A percentile compares a stretch with the other conserved stretches of the same genome.
Evolutionary conservation across 1,284 basidiomycete species (phyloP).

Genomic region (Malassezia slooffiae): DNA sequence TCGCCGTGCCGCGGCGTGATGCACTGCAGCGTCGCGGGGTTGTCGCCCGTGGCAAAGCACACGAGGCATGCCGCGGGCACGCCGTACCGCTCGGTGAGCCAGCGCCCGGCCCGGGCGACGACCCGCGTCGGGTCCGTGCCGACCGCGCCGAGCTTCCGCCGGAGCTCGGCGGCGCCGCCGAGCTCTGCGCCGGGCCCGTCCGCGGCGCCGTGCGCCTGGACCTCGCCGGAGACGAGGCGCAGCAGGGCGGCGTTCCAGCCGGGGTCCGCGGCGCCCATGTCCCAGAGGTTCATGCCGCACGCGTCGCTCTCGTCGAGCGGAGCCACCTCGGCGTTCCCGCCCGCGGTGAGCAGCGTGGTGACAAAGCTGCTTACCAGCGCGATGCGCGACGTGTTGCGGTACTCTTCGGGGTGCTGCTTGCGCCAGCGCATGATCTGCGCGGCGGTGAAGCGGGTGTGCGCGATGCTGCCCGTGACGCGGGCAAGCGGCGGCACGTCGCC

Average conservation of each 20-base stretch:
- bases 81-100: slow-evolving; percentile 67
- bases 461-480: slow-evolving; percentile 62
- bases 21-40: slow-evolving; percentile 73
- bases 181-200: slow-evolving; percentile 21
- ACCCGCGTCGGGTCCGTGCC: slow-evolving; percentile 64
- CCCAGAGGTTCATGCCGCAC: slow-evolving; percentile 74
- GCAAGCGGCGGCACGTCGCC: slow-evolving; percentile 21
- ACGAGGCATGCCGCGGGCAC: slow-evolving; percentile 67
- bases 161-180: slow-evolving; percentile 55
- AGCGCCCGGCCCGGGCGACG: slow-evolving; percentile 58
- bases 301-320: slow-evolving; percentile 57
- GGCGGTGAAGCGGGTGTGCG: slow-evolving; percentile 78
- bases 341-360: slow-evolving; percentile 60
- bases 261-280: slow-evolving; percentile 50
- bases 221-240: slow-evolving; percentile 48
- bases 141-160: slow-evolving; percentile 60
- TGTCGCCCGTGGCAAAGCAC: slow-evolving; percentile 80
- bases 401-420: slow-evolving; percentile 54
- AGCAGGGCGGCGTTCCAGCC: slow-evolving; percentile 32
- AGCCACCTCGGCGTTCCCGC: slow-evolving; percentile 25
- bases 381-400: slow-evolving; percentile 60
- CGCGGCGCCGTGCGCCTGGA: neutral
- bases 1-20: slow-evolving; percentile 61
- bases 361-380: slow-evolving; percentile 74
- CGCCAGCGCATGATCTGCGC: slow-evolving; percentile 67